phyloP scores from a whole-genome alignment of 257 asterid genomes.

The Voacanga thouarsii region DNA sequence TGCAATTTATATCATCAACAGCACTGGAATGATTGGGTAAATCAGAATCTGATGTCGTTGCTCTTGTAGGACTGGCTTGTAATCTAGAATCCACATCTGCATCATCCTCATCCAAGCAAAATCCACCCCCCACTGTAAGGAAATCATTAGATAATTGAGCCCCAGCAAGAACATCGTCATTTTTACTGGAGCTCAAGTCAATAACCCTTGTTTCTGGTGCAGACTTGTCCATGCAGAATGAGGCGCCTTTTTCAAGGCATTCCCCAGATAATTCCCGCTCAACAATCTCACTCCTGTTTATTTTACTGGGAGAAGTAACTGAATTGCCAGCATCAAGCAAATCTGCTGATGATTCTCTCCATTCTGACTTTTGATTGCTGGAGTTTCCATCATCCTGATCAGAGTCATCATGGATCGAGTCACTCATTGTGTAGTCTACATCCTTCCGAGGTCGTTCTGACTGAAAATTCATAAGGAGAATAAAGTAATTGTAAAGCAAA shows the following conservation, averaged over 20 bases:
- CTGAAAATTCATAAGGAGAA: slow-evolving; percentile 35
- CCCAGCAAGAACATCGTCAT: slow-evolving; percentile 26
- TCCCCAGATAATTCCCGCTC: slow-evolving; percentile 8
- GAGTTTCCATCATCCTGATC: slow-evolving; percentile 30
- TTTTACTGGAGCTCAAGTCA: slow-evolving; percentile 16
- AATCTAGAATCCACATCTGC: slow-evolving; percentile 23
- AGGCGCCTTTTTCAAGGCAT: slow-evolving; percentile 15
- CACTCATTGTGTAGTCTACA: slow-evolving; percentile 47
- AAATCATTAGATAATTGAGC: slow-evolving; percentile 36
- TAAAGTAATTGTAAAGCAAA: not conserved
- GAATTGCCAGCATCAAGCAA: slow-evolving; percentile 16
- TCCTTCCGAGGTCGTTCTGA: slow-evolving; percentile 58
- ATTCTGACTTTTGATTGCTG: slow-evolving; percentile 12
- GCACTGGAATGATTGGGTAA: slow-evolving; percentile 11
- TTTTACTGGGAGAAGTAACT: slow-evolving; percentile 17
- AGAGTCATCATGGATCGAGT: slow-evolving; percentile 29
- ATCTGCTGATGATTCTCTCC: slow-evolving; percentile 27
- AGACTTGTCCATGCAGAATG: slow-evolving; percentile 21
- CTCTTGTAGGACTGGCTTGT: slow-evolving; percentile 18
- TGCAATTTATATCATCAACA: slow-evolving; percentile 20
- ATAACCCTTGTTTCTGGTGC: slow-evolving; percentile 17
- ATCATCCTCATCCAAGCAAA: slow-evolving; percentile 63
- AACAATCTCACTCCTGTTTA: slow-evolving; percentile 11
- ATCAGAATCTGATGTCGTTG: slow-evolving; percentile 17
- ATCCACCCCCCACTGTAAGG: slow-evolving; percentile 80